These are phyloP conservation scores for Sophora flavescens DNA, from an alignment of 306 rosid genomes.

Conservation along the genomic window DNA sequence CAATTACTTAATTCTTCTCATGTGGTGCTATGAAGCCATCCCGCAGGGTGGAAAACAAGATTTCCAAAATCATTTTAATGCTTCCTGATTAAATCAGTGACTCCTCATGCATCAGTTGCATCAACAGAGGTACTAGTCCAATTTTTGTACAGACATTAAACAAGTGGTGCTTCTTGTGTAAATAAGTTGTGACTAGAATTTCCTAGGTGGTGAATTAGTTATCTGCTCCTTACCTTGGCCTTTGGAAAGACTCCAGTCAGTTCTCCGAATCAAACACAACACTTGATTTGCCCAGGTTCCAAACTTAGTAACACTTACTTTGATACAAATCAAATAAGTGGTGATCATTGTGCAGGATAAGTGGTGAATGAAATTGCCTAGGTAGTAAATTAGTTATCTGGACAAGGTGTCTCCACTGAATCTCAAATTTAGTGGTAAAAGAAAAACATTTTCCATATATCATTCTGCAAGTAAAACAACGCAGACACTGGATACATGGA, in stretches of 20 bases:
- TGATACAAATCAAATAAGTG: too few species aligned
- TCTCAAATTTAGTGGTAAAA: too few species aligned
- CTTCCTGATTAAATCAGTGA: too few species aligned
- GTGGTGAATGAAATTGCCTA: too few species aligned
- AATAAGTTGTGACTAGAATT: neutral
- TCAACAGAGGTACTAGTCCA: neutral
- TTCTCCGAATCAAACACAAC: too few species aligned
- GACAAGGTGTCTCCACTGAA: too few species aligned
- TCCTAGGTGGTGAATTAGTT: neutral
- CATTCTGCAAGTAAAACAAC: conserved; percentile 35
- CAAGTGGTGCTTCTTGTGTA: neutral
- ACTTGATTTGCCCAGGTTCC: neutral
- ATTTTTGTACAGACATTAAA: too few species aligned
- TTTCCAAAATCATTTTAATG: neutral
- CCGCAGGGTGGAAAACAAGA: conserved; percentile 28
- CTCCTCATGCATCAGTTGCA: too few species aligned
- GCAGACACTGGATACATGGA: conserved; percentile 32
- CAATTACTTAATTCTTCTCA: conserved; percentile 20
- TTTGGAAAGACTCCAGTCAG: neutral
- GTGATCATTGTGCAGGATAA: too few species aligned
- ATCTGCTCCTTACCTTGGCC: neutral
- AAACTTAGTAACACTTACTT: neutral
- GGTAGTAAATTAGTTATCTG: too few species aligned
- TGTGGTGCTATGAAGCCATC: conserved; percentile 8
- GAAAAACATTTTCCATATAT: conserved; percentile 1